Evolutionary conservation across 441 rosid species (phyloP), one percentile per base, ranked within the genome.

Genomic region (Gossypium armourianum): DNA sequence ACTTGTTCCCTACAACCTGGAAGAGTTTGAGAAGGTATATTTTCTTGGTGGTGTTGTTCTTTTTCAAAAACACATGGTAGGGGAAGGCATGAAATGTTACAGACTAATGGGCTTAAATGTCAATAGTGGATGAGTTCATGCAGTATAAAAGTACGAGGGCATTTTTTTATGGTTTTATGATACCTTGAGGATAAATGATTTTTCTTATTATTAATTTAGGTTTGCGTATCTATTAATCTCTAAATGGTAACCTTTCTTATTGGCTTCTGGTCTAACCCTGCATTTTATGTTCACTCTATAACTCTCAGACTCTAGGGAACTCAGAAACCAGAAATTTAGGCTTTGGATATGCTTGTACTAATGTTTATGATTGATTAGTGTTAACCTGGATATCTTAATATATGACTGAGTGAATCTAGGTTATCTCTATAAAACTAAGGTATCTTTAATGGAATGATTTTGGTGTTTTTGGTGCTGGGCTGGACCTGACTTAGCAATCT

Each of bases 21-120:
- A 89, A 76, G 96, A 89, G 15, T 84, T 94, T 47, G 93, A 84
- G 74, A 86, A 87, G 93, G 99, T 95, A 79, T 69, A 49, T 49
- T 76, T 72, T 68, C 12, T 2, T 9, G 21, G 59, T 43, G 20
- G 12, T 58, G 26, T 1, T 67, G 6, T 21, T 8, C 49, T 40
- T 21, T 19, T 6, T 52, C 3, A 52, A 47, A 26, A 50, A 50
- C 53, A 4, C 15, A 15, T 50, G 57, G 43, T 13, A n/a, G 43
- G 70, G 53, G 13, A 45, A 29, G 40, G 57, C 43, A 15, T 66
- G 4, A 50, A 13, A 23, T 26, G 43, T 52, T 16, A 16, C 45
- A 24, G 21, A 49, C 1, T 50, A 20, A 15, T 4, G 21, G 19
- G 57, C 56, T 47, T 24, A 24, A 49, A 65, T 47, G 69, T 23